Conservation (phyloP, 306 rosid genomes). For the Abrus pulchellus region DNA sequence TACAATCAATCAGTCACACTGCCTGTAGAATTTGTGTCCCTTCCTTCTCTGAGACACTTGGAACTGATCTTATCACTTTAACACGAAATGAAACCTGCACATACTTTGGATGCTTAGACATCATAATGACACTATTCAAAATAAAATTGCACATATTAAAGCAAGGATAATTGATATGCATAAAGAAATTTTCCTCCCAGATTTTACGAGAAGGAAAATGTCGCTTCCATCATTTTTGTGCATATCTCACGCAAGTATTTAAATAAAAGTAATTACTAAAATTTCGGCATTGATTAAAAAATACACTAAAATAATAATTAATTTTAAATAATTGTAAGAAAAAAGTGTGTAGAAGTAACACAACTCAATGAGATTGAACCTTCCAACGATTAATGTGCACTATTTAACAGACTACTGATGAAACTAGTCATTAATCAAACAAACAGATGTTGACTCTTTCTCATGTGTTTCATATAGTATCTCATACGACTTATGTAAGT, state of each 20-base stretch:
- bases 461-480: neutral
- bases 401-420: neutral
- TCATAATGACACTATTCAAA: slow-evolving; percentile 11
- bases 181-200: neutral
- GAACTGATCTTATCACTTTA: slow-evolving; percentile 63
- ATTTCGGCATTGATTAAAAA: neutral
- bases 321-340: neutral
- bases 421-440: neutral
- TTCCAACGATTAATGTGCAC: neutral
- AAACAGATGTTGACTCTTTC: neutral
- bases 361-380: neutral
- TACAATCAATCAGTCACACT: slow-evolving; percentile 43
- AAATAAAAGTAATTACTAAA: neutral
- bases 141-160: slow-evolving; percentile 3
- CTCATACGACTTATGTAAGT: slow-evolving; percentile 13
- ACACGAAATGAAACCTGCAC: slow-evolving; percentile 80
- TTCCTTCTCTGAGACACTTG: slow-evolving; percentile 44
- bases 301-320: neutral
- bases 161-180: neutral
- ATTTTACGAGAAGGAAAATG: neutral
- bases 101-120: slow-evolving; percentile 26
- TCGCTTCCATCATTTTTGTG: neutral
- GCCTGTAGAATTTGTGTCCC: slow-evolving; percentile 50
- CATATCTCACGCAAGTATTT: neutral
- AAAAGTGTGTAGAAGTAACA: neutral